Percentiles rank a stretch among this genome's conserved stretches.
phyloP scores from a whole-genome alignment of 2,329 filamentous ascomycete species.

The Fusarium sp. region DNA sequence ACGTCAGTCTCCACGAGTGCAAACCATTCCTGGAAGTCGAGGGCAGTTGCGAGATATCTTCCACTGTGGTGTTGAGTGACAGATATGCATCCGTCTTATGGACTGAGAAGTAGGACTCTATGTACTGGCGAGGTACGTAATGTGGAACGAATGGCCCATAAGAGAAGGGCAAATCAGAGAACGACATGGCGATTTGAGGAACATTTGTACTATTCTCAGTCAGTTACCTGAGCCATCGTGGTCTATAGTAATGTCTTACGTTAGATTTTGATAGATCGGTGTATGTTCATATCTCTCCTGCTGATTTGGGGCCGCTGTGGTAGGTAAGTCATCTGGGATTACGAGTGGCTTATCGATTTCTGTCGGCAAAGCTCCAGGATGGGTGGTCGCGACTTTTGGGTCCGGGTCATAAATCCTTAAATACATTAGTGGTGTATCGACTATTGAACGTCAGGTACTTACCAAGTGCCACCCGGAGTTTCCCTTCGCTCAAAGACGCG shows the following conservation, averaged over 20 bases:
- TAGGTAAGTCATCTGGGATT: conserved; percentile 57
- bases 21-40: conserved; percentile 18
- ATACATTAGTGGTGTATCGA: not conserved
- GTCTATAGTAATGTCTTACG: conserved; percentile 51
- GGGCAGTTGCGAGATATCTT: conserved; percentile 56
- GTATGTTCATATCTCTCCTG: conserved; percentile 61
- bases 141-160: conserved; percentile 68
- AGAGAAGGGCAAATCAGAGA: conserved; percentile 63
- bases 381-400: conserved; percentile 47
- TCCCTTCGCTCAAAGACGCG: conserved; percentile 57
- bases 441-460: not conserved
- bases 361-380: conserved; percentile 57
- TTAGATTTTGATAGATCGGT: conserved; percentile 63
- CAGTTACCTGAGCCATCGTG: accelerated
- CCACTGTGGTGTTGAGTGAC: conserved; percentile 62
- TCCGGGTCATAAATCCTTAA: conserved; percentile 63
- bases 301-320: conserved; percentile 51
- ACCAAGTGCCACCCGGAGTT: conserved; percentile 60
- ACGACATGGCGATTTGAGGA: conserved; percentile 66
- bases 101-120: conserved; percentile 65
- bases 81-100: conserved; percentile 61
- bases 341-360: conserved; percentile 59
- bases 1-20: conserved; percentile 59
- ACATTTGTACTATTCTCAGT: conserved; percentile 61
- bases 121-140: conserved; percentile 64